phyloP scores from a whole-genome alignment of 805 yeast genomes.

The Lachancea thermotolerans region DNA sequence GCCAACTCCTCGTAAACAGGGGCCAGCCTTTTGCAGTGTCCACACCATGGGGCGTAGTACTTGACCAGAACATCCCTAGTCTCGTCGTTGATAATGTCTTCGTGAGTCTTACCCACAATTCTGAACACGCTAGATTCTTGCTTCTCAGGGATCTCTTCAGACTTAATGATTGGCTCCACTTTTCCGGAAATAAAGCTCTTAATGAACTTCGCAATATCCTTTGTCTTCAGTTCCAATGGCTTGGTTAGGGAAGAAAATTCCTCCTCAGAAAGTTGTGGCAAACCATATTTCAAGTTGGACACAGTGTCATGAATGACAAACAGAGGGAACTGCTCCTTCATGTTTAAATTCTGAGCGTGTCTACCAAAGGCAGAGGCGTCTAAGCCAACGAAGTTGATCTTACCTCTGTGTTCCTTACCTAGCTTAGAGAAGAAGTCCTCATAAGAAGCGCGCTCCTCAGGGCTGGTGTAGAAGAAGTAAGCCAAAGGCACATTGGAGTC shows the following conservation, averaged over 20 bases:
- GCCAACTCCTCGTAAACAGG: constrained; percentile 88
- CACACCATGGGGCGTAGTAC: constrained; percentile 98
- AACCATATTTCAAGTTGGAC: constrained; percentile 69
- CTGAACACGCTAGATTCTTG: constrained; percentile 71
- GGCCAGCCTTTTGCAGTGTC: constrained; percentile 88
- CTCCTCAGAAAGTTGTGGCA: constrained; percentile 45
- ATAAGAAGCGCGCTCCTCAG: constrained; percentile 57
- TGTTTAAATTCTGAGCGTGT: constrained; percentile 81
- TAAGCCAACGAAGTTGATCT: constrained; percentile 79
- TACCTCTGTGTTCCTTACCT: constrained; percentile 73
- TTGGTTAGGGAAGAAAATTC: constrained; percentile 21
- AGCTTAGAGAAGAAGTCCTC: constrained; percentile 47
- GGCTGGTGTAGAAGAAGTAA: constrained; percentile 73
- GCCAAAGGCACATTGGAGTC: constrained; percentile 70
- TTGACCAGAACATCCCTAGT: constrained; percentile 72
- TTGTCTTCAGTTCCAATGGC: constrained; percentile 38
- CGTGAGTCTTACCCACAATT: constrained; percentile 80
- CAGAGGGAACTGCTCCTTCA: constrained; percentile 82
- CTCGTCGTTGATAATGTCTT: constrained; percentile 51
- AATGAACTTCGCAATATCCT: constrained; percentile 56
- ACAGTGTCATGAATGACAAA: constrained; percentile 76
- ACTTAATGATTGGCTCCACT: constrained; percentile 66
- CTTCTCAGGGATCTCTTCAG: constrained; percentile 76
- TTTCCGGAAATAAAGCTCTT: constrained; percentile 56
- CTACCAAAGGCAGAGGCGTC: constrained; percentile 74